Conservation (phyloP, 768 basidiomycete species). For the Kondoa malvinella region DNA sequence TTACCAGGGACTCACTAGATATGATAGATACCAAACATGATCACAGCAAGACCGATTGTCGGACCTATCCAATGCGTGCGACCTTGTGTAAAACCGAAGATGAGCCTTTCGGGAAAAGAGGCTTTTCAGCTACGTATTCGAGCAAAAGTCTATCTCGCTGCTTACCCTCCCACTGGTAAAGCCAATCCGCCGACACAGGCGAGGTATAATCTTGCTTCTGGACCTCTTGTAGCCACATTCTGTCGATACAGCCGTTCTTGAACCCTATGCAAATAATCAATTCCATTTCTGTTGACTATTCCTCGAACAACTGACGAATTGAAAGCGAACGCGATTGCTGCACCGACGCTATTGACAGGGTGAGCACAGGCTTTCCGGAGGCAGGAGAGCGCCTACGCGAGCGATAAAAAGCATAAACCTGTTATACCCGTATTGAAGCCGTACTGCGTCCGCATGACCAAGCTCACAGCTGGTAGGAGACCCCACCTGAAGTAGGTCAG, state of each 20-base stretch:
- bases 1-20: constrained; percentile 5
- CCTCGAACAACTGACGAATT: no score
- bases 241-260: constrained; percentile 6
- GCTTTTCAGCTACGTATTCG: no score
- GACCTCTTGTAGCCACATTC: constrained; percentile 3
- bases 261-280: not conserved
- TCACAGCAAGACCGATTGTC: not conserved
- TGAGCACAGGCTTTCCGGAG: no score
- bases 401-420: no score
- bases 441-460: not conserved
- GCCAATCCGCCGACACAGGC: constrained; percentile 2
- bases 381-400: no score
- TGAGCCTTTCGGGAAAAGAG: not conserved
- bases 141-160: not conserved
- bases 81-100: constrained; percentile 3
- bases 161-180: constrained; percentile 5
- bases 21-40: constrained; percentile 4
- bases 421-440: constrained; percentile 3
- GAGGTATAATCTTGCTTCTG: constrained; percentile 7
- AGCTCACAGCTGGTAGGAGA: not conserved
- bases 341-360: no score
- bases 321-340: no score
- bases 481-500: not conserved
- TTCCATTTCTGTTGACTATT: no score
- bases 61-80: not conserved